Evolutionary conservation across 1,284 basidiomycete genomes (phyloP).

Genomic region (Cryptococcus sp.): DNA sequence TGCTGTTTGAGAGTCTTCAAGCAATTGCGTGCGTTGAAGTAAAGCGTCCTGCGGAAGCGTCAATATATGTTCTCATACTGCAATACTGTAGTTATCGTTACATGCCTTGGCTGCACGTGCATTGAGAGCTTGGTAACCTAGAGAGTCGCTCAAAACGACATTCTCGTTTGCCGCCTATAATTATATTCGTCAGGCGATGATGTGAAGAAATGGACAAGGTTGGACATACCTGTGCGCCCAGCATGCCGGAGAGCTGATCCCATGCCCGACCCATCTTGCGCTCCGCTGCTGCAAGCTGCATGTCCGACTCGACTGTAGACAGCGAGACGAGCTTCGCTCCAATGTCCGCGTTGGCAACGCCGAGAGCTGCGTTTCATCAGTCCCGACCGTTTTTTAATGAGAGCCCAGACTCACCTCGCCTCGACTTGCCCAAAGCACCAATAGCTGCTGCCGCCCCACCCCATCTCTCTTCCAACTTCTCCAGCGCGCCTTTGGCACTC

Average conservation of each 20-base stretch:
- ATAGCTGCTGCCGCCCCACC: slow-evolving; percentile 84
- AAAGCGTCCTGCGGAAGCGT: slow-evolving; percentile 65
- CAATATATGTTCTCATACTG: neutral
- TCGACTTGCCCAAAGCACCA: slow-evolving; percentile 74
- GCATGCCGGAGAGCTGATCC: slow-evolving; percentile 79
- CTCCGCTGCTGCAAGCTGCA: slow-evolving; percentile 72
- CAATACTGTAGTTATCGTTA: neutral
- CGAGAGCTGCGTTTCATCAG: slow-evolving; percentile 61
- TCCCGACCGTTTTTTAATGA: neutral
- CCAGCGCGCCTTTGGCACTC: slow-evolving; percentile 82
- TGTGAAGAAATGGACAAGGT: neutral
- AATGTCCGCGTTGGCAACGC: slow-evolving; percentile 74
- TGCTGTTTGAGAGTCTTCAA: slow-evolving; percentile 88
- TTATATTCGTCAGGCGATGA: neutral
- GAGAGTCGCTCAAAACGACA: slow-evolving; percentile 83
- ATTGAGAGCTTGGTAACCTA: slow-evolving; percentile 91
- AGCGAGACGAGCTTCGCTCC: slow-evolving; percentile 84
- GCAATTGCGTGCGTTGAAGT: slow-evolving; percentile 76
- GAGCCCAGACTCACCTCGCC: slow-evolving; percentile 63
- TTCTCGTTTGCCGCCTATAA: slow-evolving; percentile 76
- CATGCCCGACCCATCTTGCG: slow-evolving; percentile 79
- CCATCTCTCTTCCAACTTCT: slow-evolving; percentile 83
- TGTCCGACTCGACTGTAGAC: slow-evolving; percentile 82
- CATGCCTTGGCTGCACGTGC: slow-evolving; percentile 80
- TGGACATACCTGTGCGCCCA: slow-evolving; percentile 67